These are phyloP conservation scores for Phellopilus nigrolimitatus DNA, from an alignment of 1,284 basidiomycete species.

Conservation along the genomic window DNA sequence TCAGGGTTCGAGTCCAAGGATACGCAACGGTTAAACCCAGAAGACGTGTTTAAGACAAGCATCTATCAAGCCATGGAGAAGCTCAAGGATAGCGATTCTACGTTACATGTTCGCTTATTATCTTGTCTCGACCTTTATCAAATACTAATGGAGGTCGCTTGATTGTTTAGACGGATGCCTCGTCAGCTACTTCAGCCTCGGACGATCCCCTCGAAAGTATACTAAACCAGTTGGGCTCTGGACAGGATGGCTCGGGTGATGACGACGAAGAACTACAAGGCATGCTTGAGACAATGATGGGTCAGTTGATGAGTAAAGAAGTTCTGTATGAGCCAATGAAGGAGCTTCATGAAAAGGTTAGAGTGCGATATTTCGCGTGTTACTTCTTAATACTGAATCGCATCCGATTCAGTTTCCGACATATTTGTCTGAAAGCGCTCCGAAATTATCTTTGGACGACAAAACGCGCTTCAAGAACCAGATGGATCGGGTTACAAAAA, in stretches of 20 bases:
- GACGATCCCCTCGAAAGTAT: constrained; percentile 45
- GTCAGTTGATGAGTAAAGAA: constrained; percentile 90
- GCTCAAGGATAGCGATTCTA: constrained; percentile 68
- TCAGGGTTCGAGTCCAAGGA: constrained; percentile 19
- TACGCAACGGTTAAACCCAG: constrained; percentile 26
- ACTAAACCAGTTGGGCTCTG: constrained; percentile 39
- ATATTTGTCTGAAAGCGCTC: constrained; percentile 60
- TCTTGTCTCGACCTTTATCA: constrained; percentile 19
- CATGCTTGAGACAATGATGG: constrained; percentile 90
- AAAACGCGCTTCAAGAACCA: constrained; percentile 69
- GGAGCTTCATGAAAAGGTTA: constrained; percentile 81
- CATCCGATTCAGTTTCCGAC: constrained; percentile 88
- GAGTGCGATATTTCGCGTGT: constrained; percentile 18
- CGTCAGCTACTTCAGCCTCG: constrained; percentile 28
- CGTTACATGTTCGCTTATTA: constrained; percentile 35
- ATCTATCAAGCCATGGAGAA: constrained; percentile 80
- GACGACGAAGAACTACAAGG: constrained; percentile 68
- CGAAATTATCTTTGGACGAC: constrained; percentile 55
- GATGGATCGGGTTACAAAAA: constrained; percentile 54
- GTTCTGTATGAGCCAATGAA: constrained; percentile 90
- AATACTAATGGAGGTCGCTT: constrained; percentile 5
- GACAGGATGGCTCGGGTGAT: constrained; percentile 32
- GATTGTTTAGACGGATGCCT: constrained; percentile 27
- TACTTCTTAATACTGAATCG: background rate
- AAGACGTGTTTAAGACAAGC: constrained; percentile 66